Evolutionary conservation across 2,329 filamentous ascomycete genomes (phyloP), one percentile per base, ranked within the genome.

Genomic region (Pezicula carpinea): DNA sequence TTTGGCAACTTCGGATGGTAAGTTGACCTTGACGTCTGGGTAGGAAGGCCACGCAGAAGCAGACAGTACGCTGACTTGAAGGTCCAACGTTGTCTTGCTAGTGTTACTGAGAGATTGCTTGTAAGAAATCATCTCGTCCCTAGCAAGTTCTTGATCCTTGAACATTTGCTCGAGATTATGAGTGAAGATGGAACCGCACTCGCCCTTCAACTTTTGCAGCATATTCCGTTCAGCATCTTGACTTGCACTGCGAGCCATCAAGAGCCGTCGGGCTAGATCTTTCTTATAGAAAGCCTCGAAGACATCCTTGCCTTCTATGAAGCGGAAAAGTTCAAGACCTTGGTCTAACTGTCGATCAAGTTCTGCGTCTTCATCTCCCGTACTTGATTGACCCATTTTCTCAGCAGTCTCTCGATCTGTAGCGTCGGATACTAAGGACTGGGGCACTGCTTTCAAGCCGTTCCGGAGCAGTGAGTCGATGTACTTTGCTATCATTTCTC

Each of bases 221-320:
- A 99, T 99, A 68, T 87, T 95, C 53, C 91, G 82, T 69, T 99
- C 95, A 0, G 93, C 92, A 66, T 99, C 93, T 47, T 92, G 87
- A 62, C 89, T 96, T 18, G 92, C 91, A 63, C 90, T 96, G 53
- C 91, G 82, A 33, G 85, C 86, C 89, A 97, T 91, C 46, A 99
- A 76, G 35, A 99, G 71, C 39, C 93, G 80, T 14, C 91, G 80
- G 1, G 95, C 92, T 43, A 99, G 77, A 62, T 97, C 93, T 61
- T 93, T 95, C 73, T 99, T 99, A 77, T 99, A 99, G 64, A 99
- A 99, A 1, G 93, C 92, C 65, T 99, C 93, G 53, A 99, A 99
- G 0, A 96, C 88, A 46, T 95, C 92, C 66, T 99, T 99, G 55
- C 93, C 93, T 62, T 97, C 85, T 29, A 99, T 89, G 65, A 97